Conservation (phyloP, 176 grass and related monocot genomes). For the Oropetium thomaeum region DNA sequence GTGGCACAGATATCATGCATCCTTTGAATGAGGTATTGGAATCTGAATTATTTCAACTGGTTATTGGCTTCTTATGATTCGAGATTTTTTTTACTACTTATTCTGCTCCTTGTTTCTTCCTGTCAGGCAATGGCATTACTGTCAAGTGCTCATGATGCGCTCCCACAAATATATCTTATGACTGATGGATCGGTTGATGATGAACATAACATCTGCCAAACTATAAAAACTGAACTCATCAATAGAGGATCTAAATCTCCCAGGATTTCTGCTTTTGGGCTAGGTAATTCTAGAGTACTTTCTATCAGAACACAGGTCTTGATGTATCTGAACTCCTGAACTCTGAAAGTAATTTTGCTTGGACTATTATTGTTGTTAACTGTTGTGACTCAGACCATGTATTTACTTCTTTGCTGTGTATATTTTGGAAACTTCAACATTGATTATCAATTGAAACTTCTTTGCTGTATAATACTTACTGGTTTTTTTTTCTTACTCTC, state of each 20-base stretch:
- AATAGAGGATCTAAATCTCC: constrained; percentile 62
- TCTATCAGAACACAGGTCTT: background rate
- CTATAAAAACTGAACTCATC: constrained; percentile 44
- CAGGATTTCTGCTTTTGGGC: constrained; percentile 86
- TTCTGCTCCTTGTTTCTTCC: constrained; percentile 22
- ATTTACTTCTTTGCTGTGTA: background rate
- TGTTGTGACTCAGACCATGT: background rate
- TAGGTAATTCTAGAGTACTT: constrained; percentile 60
- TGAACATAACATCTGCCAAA: constrained; percentile 78
- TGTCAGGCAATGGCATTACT: constrained; percentile 72
- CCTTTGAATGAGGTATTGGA: constrained; percentile 77
- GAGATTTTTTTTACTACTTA: background rate
- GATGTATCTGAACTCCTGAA: background rate
- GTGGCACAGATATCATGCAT: constrained; percentile 86
- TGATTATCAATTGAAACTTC: too few species aligned
- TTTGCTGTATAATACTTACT: background rate
- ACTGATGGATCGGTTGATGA: constrained; percentile 94
- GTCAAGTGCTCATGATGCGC: constrained; percentile 52
- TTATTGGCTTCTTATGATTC: background rate
- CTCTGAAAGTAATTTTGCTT: background rate
- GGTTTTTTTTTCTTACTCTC: constrained; percentile 18
- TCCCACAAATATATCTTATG: constrained; percentile 92
- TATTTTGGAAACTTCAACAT: background rate
- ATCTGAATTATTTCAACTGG: background rate
- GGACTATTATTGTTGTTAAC: background rate